phyloP scores from a whole-genome alignment of 225 moss, liverwort and hornwort species.

The Bryum argenteum region DNA sequence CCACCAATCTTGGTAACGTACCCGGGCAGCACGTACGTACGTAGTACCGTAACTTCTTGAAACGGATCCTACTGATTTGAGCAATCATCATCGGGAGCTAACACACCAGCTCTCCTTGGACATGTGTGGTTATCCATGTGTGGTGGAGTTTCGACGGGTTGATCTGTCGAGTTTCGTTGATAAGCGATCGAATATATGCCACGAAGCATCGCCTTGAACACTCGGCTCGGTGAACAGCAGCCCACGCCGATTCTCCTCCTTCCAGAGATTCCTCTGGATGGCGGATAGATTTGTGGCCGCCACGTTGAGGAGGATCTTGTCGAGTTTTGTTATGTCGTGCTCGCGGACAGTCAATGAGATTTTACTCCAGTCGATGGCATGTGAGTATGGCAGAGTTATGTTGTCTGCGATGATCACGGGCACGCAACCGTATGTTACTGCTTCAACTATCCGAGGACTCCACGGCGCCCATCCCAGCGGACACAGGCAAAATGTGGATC shows the following conservation, averaged over 20 bases:
- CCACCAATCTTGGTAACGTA: background rate
- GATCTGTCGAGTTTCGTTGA: slow-evolving; percentile 60
- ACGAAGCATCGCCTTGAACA: slow-evolving; percentile 75
- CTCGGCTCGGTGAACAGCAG: slow-evolving; percentile 67
- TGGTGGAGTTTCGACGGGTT: slow-evolving; percentile 23
- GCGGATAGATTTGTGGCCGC: slow-evolving; percentile 76
- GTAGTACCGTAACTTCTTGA: background rate
- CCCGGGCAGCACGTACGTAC: background rate
- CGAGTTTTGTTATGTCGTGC: slow-evolving; percentile 65
- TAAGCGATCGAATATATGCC: slow-evolving; percentile 83
- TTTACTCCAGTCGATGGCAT: slow-evolving; percentile 74
- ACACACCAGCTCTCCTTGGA: slow-evolving; percentile 19
- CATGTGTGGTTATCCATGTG: background rate
- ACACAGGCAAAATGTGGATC: slow-evolving; percentile 83
- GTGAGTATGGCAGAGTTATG: slow-evolving; percentile 84
- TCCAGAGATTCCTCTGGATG: slow-evolving; percentile 89
- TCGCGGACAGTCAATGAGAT: slow-evolving; percentile 80
- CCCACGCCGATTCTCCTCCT: slow-evolving; percentile 66
- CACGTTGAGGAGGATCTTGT: slow-evolving; percentile 67
- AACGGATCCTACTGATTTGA: background rate
- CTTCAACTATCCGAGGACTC: slow-evolving; percentile 96
- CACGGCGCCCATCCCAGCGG: slow-evolving; percentile 98
- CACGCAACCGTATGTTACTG: slow-evolving; percentile 86
- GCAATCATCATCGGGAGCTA: slow-evolving; percentile 29
- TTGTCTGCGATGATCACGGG: slow-evolving; percentile 96